These are phyloP conservation scores for Pseudogymnoascus sp. DNA, from an alignment of 2,329 filamentous ascomycete species.

Conservation along the genomic window DNA sequence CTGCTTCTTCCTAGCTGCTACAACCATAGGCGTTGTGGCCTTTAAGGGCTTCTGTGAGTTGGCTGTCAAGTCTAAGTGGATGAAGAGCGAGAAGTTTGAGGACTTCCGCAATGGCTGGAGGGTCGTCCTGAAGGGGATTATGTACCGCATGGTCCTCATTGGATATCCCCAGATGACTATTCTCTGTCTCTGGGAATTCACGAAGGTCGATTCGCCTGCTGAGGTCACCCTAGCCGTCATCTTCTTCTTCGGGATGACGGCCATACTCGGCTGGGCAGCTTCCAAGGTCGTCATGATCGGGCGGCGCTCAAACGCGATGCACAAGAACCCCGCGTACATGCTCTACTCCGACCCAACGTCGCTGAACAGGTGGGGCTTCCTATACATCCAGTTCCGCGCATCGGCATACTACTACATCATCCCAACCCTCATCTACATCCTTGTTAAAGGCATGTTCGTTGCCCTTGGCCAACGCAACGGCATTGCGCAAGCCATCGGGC, in stretches of 20 bases:
- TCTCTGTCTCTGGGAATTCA: slow-evolving; percentile 90
- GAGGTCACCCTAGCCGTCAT: slow-evolving; percentile 82
- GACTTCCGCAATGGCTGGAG: slow-evolving; percentile 95
- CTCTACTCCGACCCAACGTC: slow-evolving; percentile 91
- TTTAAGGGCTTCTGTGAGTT: slow-evolving; percentile 81
- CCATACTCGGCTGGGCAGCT: slow-evolving; percentile 76
- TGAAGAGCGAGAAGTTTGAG: slow-evolving; percentile 78
- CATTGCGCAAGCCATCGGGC: slow-evolving; percentile 69
- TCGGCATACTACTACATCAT: slow-evolving; percentile 94
- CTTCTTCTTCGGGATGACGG: slow-evolving; percentile 75
- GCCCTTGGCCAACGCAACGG: slow-evolving; percentile 67
- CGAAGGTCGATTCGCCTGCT: slow-evolving; percentile 73
- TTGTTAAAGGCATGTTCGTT: slow-evolving; percentile 88
- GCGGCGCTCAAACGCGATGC: slow-evolving; percentile 79
- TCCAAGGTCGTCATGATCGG: slow-evolving; percentile 86
- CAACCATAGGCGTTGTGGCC: slow-evolving; percentile 61
- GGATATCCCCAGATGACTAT: slow-evolving; percentile 88
- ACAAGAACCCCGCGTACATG: slow-evolving; percentile 95
- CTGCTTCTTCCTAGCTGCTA: slow-evolving; percentile 71
- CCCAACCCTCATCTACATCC: slow-evolving; percentile 66
- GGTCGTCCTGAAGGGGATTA: slow-evolving; percentile 84
- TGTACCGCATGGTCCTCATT: slow-evolving; percentile 84
- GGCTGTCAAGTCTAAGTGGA: slow-evolving; percentile 65
- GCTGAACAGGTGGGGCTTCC: slow-evolving; percentile 96
- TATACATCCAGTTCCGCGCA: slow-evolving; percentile 94